A percentile compares a stretch with the other conserved stretches of the same genome.
These are phyloP conservation scores for Trichoderma oligosporum DNA, from an alignment of 2,329 filamentous ascomycete genomes.

Conservation along the genomic window DNA sequence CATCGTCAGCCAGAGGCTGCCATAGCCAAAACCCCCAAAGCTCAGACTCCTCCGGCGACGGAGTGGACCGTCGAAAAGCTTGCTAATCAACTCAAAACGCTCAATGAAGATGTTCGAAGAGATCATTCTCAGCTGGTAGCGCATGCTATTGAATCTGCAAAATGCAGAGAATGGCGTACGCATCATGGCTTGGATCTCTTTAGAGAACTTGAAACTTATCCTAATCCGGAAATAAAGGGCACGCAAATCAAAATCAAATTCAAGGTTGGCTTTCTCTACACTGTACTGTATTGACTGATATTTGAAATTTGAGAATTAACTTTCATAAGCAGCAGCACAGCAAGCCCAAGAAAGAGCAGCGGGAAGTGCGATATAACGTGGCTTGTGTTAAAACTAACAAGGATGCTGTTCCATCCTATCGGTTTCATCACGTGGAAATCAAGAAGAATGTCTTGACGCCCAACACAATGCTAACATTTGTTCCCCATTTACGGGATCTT, in stretches of 20 bases:
- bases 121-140: slow-evolving; percentile 45
- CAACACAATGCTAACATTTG: slow-evolving; percentile 58
- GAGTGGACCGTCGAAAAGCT: slow-evolving; percentile 45
- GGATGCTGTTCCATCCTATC: slow-evolving; percentile 53
- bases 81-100: slow-evolving; percentile 38
- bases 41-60: slow-evolving; percentile 24
- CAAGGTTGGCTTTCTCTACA: slow-evolving; percentile 41
- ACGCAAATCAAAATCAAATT: slow-evolving; percentile 48
- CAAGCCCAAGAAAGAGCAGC: slow-evolving; percentile 44
- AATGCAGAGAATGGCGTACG: slow-evolving; percentile 38
- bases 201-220: slow-evolving; percentile 39
- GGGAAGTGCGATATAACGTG: slow-evolving; percentile 40
- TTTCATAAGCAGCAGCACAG: slow-evolving; percentile 39
- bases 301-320: slow-evolving; percentile 22
- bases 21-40: slow-evolving; percentile 19
- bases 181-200: slow-evolving; percentile 47
- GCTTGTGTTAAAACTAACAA: slow-evolving; percentile 48
- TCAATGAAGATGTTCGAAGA: slow-evolving; percentile 43
- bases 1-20: background rate
- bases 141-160: slow-evolving; percentile 45
- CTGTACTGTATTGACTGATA: background rate
- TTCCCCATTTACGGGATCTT: slow-evolving; percentile 56
- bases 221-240: slow-evolving; percentile 35
- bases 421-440: slow-evolving; percentile 58
- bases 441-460: slow-evolving; percentile 57